A percentile compares a stretch with the other conserved stretches of the same genome.
phyloP scores from a whole-genome alignment of 179 eudicot genomes.

The Silene coronaria region DNA sequence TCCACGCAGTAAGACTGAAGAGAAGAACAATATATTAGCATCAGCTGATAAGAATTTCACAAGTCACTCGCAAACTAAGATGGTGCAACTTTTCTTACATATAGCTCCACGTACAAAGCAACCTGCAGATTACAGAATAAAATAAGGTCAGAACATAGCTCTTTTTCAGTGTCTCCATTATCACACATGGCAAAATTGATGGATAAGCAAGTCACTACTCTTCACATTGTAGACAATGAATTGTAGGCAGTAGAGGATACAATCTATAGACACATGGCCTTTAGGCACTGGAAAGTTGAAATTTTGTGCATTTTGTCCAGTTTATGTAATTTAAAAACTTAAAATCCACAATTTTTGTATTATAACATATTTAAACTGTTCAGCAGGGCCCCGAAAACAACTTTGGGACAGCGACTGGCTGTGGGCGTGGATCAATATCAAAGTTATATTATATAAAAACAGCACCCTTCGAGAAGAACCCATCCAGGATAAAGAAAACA shows the following conservation, averaged over 20 bases:
- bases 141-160: neutral
- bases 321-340: no score
- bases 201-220: neutral
- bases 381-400: no score
- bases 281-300: no score
- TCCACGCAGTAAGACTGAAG: conserved; percentile 89
- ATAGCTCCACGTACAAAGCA: conserved; percentile 67
- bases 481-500: no score
- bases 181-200: neutral
- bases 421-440: no score
- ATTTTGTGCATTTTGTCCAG: no score
- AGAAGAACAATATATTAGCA: conserved; percentile 10
- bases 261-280: no score
- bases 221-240: neutral
- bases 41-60: neutral
- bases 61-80: neutral
- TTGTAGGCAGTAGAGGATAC: neutral
- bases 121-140: conserved; percentile 47
- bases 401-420: no score
- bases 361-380: no score
- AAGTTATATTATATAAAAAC: no score
- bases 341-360: no score
- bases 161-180: neutral
- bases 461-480: no score
- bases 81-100: conserved; percentile 49